Conservation (phyloP, 805 yeast species). For the Wickerhamomyces kurtzmanii region DNA sequence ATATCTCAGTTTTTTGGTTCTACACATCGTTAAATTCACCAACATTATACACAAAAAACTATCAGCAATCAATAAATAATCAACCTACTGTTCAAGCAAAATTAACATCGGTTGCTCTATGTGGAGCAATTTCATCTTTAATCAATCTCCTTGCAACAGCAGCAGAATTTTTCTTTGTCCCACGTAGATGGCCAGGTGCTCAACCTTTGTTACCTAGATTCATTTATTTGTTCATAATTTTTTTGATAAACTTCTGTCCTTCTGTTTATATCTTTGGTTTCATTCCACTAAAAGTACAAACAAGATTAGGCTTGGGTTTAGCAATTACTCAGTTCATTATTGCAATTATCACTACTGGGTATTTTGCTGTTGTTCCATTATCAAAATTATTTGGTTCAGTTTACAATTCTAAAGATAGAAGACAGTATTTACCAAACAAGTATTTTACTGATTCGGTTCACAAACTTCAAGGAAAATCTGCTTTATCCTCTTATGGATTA, state of each 20-base stretch:
- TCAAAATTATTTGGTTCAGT: constrained; percentile 40
- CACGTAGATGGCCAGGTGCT: constrained; percentile 68
- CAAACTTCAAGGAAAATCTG: constrained; percentile 39
- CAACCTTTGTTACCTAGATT: constrained; percentile 44
- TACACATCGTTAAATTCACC: constrained; percentile 63
- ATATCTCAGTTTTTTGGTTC: constrained; percentile 67
- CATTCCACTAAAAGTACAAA: constrained; percentile 22
- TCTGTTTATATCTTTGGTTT: constrained; percentile 37
- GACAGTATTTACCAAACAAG: constrained; percentile 41
- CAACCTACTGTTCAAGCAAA: constrained; percentile 50
- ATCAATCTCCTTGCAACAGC: constrained; percentile 47
- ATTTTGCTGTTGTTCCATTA: constrained; percentile 55
- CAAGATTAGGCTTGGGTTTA: constrained; percentile 28
- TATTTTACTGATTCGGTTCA: constrained; percentile 54
- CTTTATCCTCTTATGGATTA: constrained; percentile 53
- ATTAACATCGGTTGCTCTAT: constrained; percentile 51
- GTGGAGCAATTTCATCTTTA: constrained; percentile 53
- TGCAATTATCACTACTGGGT: constrained; percentile 42
- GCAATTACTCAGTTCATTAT: constrained; percentile 47
- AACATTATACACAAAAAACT: constrained; percentile 51
- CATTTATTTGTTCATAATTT: constrained; percentile 26
- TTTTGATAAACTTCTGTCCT: constrained; percentile 40
- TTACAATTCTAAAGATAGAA: constrained; percentile 16
- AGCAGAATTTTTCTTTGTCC: constrained; percentile 54
- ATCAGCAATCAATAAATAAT: constrained; percentile 41